A percentile compares a stretch with the other conserved stretches of the same genome.
Evolutionary conservation across 345 rosid genomes (phyloP).

Genomic region (Aquilaria sinensis): DNA sequence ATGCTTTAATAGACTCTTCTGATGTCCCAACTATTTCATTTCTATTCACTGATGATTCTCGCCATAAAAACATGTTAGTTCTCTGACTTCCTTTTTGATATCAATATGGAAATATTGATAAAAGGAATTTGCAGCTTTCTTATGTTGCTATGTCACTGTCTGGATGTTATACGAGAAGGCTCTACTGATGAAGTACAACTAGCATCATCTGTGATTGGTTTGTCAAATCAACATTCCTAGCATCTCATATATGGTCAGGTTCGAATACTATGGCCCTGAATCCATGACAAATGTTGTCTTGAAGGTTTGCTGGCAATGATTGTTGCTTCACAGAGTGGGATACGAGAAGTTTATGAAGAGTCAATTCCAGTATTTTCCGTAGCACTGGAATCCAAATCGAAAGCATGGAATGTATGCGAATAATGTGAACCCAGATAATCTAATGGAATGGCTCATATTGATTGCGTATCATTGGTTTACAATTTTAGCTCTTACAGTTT

Average conservation of each 20-base stretch:
- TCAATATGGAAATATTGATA: no score
- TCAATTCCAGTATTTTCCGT: not conserved
- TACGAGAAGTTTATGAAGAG: conserved; percentile 4
- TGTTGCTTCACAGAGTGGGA: not conserved
- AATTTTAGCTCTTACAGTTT: not conserved
- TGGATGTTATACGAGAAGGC: conserved; percentile 6
- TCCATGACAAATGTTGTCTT: not conserved
- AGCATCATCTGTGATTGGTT: conserved; percentile 8
- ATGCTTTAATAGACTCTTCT: no score
- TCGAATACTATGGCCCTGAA: not conserved
- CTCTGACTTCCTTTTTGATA: no score
- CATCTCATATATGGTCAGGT: not conserved
- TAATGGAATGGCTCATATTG: not conserved
- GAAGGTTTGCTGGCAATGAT: conserved; percentile 11
- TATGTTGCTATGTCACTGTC: not conserved
- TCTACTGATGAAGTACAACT: not conserved
- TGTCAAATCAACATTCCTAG: not conserved
- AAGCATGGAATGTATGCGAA: not conserved
- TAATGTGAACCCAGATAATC: not conserved
- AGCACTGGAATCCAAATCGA: not conserved
- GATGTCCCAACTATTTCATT: no score
- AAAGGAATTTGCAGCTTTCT: conserved; percentile 1
- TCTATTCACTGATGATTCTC: no score
- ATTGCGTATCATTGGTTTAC: not conserved
- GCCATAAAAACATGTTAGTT: no score